These are phyloP conservation scores for Zarea fungicola DNA, from an alignment of 2,329 filamentous ascomycete species.

Conservation along the genomic window DNA sequence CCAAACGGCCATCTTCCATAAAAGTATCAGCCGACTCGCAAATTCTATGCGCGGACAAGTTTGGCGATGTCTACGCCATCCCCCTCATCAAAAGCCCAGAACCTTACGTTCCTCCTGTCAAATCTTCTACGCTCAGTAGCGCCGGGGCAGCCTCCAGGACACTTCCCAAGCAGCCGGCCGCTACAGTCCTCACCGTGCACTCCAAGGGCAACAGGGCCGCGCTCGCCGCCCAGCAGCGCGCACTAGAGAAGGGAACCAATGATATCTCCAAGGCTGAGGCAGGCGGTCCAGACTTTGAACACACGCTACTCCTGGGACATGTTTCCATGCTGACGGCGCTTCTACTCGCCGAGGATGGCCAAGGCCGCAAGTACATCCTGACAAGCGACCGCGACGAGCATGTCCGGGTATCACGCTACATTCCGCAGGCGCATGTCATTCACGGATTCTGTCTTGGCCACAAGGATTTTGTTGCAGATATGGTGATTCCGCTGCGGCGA, in stretches of 20 bases:
- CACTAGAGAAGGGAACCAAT: constrained; percentile 28
- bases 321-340: constrained; percentile 91
- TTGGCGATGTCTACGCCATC: constrained; percentile 89
- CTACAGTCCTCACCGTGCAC: constrained; percentile 57
- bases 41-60: constrained; percentile 87
- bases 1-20: constrained; percentile 80
- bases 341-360: constrained; percentile 41
- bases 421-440: constrained; percentile 81
- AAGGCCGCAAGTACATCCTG: constrained; percentile 43
- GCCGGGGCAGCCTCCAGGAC: constrained; percentile 25
- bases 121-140: constrained; percentile 16
- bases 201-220: constrained; percentile 58
- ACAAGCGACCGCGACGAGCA: constrained; percentile 61
- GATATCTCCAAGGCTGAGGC: constrained; percentile 22
- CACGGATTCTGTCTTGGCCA: constrained; percentile 89
- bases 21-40: constrained; percentile 63
- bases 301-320: constrained; percentile 79
- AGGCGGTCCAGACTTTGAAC: constrained; percentile 56
- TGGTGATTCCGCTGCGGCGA: constrained; percentile 57
- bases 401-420: constrained; percentile 77
- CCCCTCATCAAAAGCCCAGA: constrained; percentile 53
- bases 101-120: constrained; percentile 16
- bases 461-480: constrained; percentile 71
- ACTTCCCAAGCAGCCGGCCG: constrained; percentile 41
- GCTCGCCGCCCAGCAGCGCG: constrained; percentile 52